Conservation (phyloP, 805 yeast genomes). For the Saccharomyces kudriavzevii region DNA sequence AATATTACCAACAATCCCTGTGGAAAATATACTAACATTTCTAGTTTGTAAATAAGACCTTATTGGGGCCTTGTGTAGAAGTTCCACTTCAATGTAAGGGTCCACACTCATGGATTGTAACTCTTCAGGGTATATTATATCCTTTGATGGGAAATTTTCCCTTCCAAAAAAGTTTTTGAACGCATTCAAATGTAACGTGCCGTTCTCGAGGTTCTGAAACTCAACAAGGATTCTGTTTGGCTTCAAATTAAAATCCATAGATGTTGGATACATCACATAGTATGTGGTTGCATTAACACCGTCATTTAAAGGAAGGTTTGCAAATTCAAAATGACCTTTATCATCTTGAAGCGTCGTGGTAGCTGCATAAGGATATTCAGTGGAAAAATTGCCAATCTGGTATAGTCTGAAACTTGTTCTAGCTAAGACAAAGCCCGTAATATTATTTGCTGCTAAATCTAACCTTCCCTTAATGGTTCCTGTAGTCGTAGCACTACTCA, state of each 20-base stretch:
- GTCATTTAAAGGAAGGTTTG: slow-evolving; percentile 20
- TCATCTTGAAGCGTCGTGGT: slow-evolving; percentile 9
- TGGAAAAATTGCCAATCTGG: slow-evolving; percentile 20
- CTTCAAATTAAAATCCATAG: slow-evolving; percentile 27
- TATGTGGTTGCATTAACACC: slow-evolving; percentile 22
- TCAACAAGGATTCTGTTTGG: slow-evolving; percentile 29
- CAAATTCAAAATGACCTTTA: slow-evolving; percentile 24
- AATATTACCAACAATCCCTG: slow-evolving; percentile 33
- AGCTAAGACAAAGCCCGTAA: slow-evolving; percentile 14
- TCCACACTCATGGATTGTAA: slow-evolving; percentile 16
- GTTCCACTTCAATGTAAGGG: slow-evolving; percentile 18
- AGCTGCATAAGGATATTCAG: slow-evolving; percentile 8
- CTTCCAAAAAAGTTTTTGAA: slow-evolving; percentile 28
- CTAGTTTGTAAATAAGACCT: slow-evolving; percentile 31
- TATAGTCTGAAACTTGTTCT: slow-evolving; percentile 21
- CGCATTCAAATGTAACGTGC: slow-evolving; percentile 15
- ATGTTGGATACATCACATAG: slow-evolving; percentile 23
- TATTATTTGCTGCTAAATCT: slow-evolving; percentile 14
- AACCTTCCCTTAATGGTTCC: slow-evolving; percentile 26
- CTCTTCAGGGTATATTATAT: slow-evolving; percentile 25
- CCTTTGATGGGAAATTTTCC: slow-evolving; percentile 29
- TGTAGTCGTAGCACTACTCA: slow-evolving; percentile 1
- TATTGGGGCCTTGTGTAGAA: slow-evolving; percentile 25
- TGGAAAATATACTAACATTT: slow-evolving; percentile 27
- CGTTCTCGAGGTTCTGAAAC: slow-evolving; percentile 14